Evolutionary conservation across 305 asterid genomes (phyloP).

Genomic region (Salvia sclarea): DNA sequence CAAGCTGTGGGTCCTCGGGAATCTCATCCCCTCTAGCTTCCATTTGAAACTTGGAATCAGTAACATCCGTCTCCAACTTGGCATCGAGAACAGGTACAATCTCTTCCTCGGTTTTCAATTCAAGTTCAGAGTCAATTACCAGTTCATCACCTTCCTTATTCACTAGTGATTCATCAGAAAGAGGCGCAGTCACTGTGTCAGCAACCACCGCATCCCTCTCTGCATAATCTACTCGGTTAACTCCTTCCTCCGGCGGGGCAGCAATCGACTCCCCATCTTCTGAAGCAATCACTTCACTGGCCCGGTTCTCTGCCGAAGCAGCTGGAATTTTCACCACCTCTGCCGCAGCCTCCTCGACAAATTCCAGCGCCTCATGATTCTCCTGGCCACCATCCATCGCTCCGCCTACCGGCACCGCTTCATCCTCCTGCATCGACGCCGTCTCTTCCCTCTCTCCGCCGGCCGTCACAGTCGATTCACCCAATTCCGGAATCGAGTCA

Average conservation of each 20-base stretch:
- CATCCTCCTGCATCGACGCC: slow-evolving; percentile 31
- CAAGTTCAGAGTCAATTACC: slow-evolving; percentile 14
- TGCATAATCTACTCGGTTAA: slow-evolving; percentile 22
- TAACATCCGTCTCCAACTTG: slow-evolving; percentile 26
- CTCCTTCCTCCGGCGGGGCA: slow-evolving; percentile 32
- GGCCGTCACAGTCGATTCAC: slow-evolving; percentile 31
- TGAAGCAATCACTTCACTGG: slow-evolving; percentile 26
- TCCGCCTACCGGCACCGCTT: slow-evolving; percentile 31
- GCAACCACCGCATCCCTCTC: slow-evolving; percentile 25
- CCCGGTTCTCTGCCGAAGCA: slow-evolving; percentile 30
- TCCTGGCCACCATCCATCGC: slow-evolving; percentile 28
- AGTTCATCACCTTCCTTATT: slow-evolving; percentile 27
- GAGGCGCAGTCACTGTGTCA: slow-evolving; percentile 14
- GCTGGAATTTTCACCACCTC: slow-evolving; percentile 27
- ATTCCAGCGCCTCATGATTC: slow-evolving; percentile 28
- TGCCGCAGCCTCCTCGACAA: slow-evolving; percentile 24
- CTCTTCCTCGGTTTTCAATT: slow-evolving; percentile 26
- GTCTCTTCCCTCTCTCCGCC: slow-evolving; percentile 32
- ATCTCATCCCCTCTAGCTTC: slow-evolving; percentile 28
- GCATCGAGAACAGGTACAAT: slow-evolving; percentile 21
- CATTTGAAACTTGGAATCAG: slow-evolving; percentile 21
- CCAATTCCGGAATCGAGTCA: slow-evolving; percentile 35
- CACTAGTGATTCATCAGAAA: slow-evolving; percentile 22
- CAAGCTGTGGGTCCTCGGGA: slow-evolving; percentile 11
- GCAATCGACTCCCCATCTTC: slow-evolving; percentile 13